A percentile compares a stretch with the other conserved stretches of the same genome.
These are phyloP conservation scores for Amanita pallidorosea DNA, from an alignment of 768 basidiomycete genomes.

Conservation along the genomic window DNA sequence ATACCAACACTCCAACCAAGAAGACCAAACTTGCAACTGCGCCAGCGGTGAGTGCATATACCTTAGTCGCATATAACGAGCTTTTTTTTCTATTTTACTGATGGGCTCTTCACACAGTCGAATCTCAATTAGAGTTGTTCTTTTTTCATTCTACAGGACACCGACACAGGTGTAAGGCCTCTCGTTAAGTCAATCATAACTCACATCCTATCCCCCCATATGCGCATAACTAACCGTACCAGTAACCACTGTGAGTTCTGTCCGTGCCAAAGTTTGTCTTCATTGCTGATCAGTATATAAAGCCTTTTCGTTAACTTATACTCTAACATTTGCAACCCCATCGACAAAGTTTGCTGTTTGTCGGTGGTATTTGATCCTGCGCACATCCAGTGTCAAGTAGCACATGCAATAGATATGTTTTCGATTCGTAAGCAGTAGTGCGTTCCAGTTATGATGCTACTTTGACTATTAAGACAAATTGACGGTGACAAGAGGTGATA, in stretches of 20 bases:
- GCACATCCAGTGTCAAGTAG: neutral
- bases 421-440: neutral
- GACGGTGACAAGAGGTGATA: neutral
- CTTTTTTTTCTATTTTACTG: neutral
- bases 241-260: neutral
- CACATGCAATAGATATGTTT: conserved; percentile 1
- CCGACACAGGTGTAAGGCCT: conserved; percentile 20
- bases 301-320: neutral
- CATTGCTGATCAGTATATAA: neutral
- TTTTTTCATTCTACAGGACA: conserved; percentile 14
- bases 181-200: conserved; percentile 15
- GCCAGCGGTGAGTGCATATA: neutral
- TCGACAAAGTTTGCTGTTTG: neutral
- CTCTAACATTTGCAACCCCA: neutral
- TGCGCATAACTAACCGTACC: neutral
- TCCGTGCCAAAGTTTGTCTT: neutral
- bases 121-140: conserved; percentile 14
- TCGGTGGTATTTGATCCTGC: neutral
- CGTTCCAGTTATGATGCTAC: neutral
- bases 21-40: neutral
- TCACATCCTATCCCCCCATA: conserved; percentile 1
- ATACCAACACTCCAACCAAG: neutral
- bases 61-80: neutral
- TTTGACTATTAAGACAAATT: neutral
- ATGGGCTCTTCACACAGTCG: conserved; percentile 9